Evolutionary conservation across 2,329 filamentous ascomycete genomes (phyloP), one percentile per base, ranked within the genome.

Genomic region (Nakataea oryzae): DNA sequence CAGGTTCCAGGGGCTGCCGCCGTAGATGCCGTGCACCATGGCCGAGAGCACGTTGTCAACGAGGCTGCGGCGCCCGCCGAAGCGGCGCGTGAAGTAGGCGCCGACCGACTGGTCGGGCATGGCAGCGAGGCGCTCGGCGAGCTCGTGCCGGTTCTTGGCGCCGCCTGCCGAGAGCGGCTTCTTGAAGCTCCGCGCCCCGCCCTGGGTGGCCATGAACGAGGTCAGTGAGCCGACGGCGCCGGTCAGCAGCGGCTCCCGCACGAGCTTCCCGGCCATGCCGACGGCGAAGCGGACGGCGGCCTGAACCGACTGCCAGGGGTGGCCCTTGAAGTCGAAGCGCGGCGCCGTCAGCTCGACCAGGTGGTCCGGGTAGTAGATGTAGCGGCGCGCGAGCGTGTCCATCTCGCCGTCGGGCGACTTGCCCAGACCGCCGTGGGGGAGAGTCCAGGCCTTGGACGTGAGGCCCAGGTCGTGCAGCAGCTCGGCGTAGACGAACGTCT

Each of bases 311-410:
- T 61, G 41, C 50, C 60, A 21, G 12, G 63, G 54, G 3, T 41
- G 55, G 29, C 62, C 11, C 12, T 54, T 47, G 17, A 47, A 57
- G 3, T 62, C 13, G 27, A 28, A 26, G n/a, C 8, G 50, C 13
- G 57, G 58, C 11, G 24, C 54, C n/a, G 65, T 66, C 69, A 90
- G 74, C 28, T 79, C 79, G 61, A 91, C 88, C 32, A 95, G 82
- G 69, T 87, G 90, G 71, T 96, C 89, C 2, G 90, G 90, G 70
- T 96, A 96, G 80, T 95, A 97, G 64, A 97, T 79, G 74, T 87
- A 97, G 65, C 92, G 88, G 70, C 78, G 61, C 80, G 79, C 61
- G 24, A 60, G 59, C 1, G 34, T 17, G 34, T 41, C 34, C 14
- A 17, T 3, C 34, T 41, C 14, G 34, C 34, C 14, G 30, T 11